These are phyloP conservation scores for Hypsizygus ulmarius DNA, from an alignment of 1,284 basidiomycete species.

Conservation along the genomic window DNA sequence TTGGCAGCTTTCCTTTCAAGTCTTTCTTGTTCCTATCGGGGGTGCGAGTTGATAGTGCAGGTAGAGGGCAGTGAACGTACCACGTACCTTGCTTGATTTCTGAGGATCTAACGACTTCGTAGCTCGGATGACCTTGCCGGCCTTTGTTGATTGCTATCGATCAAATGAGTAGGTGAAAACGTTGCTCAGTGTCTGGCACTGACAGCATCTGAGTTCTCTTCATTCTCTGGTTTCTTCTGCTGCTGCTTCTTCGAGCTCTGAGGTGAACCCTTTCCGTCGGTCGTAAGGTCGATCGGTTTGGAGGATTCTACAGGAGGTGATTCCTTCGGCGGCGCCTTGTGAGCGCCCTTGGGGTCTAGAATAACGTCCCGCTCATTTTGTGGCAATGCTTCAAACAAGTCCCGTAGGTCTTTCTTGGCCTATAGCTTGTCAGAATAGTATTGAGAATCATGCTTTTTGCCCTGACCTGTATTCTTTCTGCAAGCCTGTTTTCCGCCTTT, in stretches of 20 bases:
- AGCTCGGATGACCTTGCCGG: conserved; percentile 31
- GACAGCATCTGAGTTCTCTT: conserved; percentile 35
- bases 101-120: conserved; percentile 58
- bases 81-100: conserved; percentile 58
- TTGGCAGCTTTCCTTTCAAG: conserved; percentile 64
- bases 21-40: conserved; percentile 59
- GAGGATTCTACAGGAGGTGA: conserved; percentile 24
- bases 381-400: conserved; percentile 53
- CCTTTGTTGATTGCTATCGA: conserved; percentile 8
- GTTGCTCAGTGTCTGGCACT: background rate
- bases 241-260: conserved; percentile 29
- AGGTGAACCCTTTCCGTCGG: conserved; percentile 22
- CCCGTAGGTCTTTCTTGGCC: conserved; percentile 59
- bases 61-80: background rate
- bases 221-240: conserved; percentile 32
- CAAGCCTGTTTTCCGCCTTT: conserved; percentile 58
- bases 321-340: conserved; percentile 40
- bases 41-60: background rate
- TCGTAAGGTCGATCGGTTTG: conserved; percentile 22
- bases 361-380: conserved; percentile 54
- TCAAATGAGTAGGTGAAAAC: background rate
- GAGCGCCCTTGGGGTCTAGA: conserved; percentile 48
- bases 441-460: background rate
- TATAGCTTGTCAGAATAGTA: conserved; percentile 27
- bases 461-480: conserved; percentile 67